Base-by-base conservation (phyloP, 2,329 filamentous ascomycete genomes). In the Beauveria sp. region DNA sequence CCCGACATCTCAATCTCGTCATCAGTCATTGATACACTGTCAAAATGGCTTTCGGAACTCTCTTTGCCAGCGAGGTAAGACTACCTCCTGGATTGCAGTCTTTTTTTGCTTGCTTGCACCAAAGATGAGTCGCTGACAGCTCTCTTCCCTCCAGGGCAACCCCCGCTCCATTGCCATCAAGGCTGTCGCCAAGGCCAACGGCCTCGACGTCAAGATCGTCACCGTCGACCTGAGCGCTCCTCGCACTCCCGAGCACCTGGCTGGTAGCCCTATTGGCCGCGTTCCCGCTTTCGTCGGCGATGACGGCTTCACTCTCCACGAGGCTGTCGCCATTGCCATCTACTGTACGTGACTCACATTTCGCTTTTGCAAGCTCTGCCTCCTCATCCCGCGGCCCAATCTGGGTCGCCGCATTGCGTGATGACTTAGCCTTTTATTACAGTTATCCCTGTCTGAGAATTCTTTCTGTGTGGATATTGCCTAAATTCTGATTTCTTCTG, bases 371-470 rank as follows among this genome's bases (percentile, higher is more conserved):
- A 50, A 59, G 65, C 44, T 55, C 63, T 66, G 58, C 61, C 63
- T 26, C 43, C 30, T 40, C 64, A 66, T 62, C 86, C 61, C 57
- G 52, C 54, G 41, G 10, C 48, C 43, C 53, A 57, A 52, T 53
- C 47, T 44, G 22, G 37, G 41, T 59, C 57, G 61, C 61, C 47
- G 40, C 37, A 30, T 64, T 44, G 67, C 69, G 79, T 86, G 83
- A 91, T 90, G 91, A 93, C 84, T 68, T 78, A 82, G 87, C 89
- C 79, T 82, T 82, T 66, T 80, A 81, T 83, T 79, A 87, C 89
- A 94, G 91, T 96, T 96, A 96, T 96, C 91, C 93, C 93, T 97
- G 91, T 90, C 93, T 94, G 90, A 97, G 96, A 74, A 64, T 80
- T 79, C 70, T 63, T 70, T 77, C 80, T 79, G 76, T 97, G 92